Conservation (phyloP, 2,329 filamentous ascomycete genomes). For the Thielaviopsis punctulata region DNA sequence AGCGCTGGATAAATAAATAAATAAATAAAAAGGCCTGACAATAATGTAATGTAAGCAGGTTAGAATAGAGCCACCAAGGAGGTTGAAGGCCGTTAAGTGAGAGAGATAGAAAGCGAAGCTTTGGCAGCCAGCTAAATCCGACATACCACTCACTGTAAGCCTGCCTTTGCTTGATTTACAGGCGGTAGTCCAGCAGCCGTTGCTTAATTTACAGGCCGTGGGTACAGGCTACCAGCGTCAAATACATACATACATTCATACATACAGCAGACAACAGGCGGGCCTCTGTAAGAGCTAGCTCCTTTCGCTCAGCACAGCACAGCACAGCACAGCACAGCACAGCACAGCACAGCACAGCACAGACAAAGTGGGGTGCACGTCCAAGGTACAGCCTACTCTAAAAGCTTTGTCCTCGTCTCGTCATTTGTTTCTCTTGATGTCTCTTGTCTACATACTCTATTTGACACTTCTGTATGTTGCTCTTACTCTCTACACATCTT, state of each 20-base stretch:
- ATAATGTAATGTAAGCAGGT: background rate
- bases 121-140: background rate
- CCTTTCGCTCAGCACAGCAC: no score
- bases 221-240: no score
- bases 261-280: no score
- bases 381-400: background rate
- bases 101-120: background rate
- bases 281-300: no score
- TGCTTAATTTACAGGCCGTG: no score
- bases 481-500: background rate
- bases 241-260: no score
- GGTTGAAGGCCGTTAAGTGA: background rate
- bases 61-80: background rate
- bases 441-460: no score
- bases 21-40: background rate
- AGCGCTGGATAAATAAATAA: background rate
- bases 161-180: no score
- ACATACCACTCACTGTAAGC: background rate
- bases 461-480: no score
- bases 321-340: no score
- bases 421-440: background rate
- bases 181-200: no score
- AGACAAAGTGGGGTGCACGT: background rate
- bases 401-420: background rate
- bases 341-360: background rate